Evolutionary conservation across 192 early-diverging fungal genomes (phyloP), one percentile per base, ranked within the genome.

Genomic region (Lobosporangium transversale): DNA sequence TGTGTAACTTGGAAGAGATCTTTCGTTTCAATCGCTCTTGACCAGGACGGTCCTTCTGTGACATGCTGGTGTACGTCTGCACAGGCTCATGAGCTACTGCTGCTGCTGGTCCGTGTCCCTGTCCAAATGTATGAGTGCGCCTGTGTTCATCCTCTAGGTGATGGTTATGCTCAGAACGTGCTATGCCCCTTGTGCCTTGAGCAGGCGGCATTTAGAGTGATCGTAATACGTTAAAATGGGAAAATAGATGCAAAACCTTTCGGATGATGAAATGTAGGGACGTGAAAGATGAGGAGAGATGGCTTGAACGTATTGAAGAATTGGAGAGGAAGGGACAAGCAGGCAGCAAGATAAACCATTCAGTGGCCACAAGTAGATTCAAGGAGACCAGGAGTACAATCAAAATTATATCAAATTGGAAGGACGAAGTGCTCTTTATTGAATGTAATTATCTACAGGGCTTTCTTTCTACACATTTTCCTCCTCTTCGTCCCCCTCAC

Each of bases 401-500:
- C n/a, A n/a, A n/a, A n/a, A n/a, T n/a, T n/a, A n/a, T n/a, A n/a
- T n/a, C n/a, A n/a, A n/a, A n/a, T n/a, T n/a, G n/a, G n/a, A n/a
- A n/a, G n/a, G n/a, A n/a, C n/a, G n/a, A n/a, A n/a, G n/a, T n/a
- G n/a, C n/a, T n/a, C n/a, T n/a, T n/a, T n/a, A n/a, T n/a, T n/a
- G n/a, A 42, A 42, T 42, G 40, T 9, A 42, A 17, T 42, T 12
- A 42, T 42, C 40, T 42, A 12, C 17, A 12, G 9, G 9, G 40
- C 17, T 42, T 42, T 17, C 17, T 9, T 42, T 42, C 40, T 42
- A 9, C 40, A 42, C 40, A 12, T 42, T 42, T 42, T 64, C n/a
- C 36, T 80, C 14, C 26, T 83, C 76, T 0, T 54, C 49, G 2
- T 56, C 78, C n/a, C 54, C 74, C 4, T 58, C 80, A 7, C 30